phyloP scores from a whole-genome alignment of 129 eudicot genomes.

The Mikania micrantha region DNA sequence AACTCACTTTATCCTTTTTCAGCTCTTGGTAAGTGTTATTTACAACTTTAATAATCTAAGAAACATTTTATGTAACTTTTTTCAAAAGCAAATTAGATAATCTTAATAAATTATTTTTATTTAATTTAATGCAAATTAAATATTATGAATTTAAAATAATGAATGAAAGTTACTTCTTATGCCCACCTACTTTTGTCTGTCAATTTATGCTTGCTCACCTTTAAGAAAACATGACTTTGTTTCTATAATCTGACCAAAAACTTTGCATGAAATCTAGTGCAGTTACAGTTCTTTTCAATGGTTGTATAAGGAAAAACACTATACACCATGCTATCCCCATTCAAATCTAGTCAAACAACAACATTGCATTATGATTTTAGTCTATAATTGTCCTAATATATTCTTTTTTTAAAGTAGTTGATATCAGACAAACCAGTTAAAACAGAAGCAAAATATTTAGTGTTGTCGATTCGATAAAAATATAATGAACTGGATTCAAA shows the following conservation, averaged over 20 bases:
- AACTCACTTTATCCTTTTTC: not conserved
- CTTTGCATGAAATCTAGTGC: slow-evolving; percentile 23
- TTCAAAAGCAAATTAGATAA: not conserved
- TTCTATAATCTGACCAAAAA: slow-evolving; percentile 22
- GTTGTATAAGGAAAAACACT: slow-evolving; percentile 28
- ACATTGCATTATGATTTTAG: not conserved
- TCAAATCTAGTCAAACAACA: slow-evolving; percentile 17
- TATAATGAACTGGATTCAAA: not conserved
- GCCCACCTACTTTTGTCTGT: slow-evolving; percentile 12
- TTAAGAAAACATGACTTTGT: slow-evolving; percentile 19
- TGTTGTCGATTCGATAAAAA: not conserved
- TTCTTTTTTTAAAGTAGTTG: not conserved
- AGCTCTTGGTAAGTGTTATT: not conserved
- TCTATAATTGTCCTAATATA: slow-evolving; percentile 4
- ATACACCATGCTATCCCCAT: slow-evolving; percentile 18
- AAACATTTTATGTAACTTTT: not conserved
- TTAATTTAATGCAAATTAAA: not conserved
- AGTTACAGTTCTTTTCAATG: slow-evolving; percentile 25
- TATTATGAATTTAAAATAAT: not conserved
- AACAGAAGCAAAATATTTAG: not conserved
- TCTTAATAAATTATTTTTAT: not conserved
- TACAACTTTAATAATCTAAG: not conserved
- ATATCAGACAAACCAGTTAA: not conserved
- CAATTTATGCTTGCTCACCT: slow-evolving; percentile 17
- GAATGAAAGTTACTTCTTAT: slow-evolving; percentile 1